These are phyloP conservation scores for Trichosporon sp. DNA, from an alignment of 1,284 basidiomycete species.

Conservation along the genomic window DNA sequence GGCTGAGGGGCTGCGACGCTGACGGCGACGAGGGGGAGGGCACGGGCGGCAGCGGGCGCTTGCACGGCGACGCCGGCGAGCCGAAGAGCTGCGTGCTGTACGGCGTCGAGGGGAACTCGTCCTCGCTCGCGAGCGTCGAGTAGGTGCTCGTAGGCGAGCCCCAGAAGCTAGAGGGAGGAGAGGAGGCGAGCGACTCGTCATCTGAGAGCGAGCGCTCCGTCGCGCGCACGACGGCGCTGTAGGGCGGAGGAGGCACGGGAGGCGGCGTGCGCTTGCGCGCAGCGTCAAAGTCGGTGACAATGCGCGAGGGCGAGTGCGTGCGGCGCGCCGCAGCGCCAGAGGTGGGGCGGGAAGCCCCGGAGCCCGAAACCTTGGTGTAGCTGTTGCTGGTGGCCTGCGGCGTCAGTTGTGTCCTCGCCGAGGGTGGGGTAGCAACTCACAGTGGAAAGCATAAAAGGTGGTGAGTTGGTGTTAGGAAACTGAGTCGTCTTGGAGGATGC, in stretches of 20 bases:
- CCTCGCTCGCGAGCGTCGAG: neutral
- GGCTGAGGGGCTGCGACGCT: neutral
- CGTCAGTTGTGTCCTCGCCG: neutral
- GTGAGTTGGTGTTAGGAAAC: neutral
- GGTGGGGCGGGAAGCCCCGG: neutral
- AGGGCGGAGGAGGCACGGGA: neutral
- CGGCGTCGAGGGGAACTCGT: neutral
- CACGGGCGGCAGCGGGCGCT: neutral
- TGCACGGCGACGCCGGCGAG: neutral
- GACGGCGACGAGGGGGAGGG: neutral
- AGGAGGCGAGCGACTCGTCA: neutral
- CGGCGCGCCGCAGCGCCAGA: neutral
- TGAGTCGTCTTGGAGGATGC: neutral
- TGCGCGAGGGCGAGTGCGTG: neutral
- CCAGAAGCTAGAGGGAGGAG: neutral
- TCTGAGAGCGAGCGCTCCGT: neutral
- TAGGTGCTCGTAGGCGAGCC: neutral
- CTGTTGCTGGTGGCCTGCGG: neutral
- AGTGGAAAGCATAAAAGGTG: neutral
- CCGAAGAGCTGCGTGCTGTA: neutral
- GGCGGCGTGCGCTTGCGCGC: neutral
- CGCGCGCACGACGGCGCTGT: neutral
- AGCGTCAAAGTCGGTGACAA: neutral
- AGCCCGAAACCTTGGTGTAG: neutral
- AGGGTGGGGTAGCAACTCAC: neutral